phyloP scores from a whole-genome alignment of 2,329 filamentous ascomycete species.

The Hysterium pulicare region DNA sequence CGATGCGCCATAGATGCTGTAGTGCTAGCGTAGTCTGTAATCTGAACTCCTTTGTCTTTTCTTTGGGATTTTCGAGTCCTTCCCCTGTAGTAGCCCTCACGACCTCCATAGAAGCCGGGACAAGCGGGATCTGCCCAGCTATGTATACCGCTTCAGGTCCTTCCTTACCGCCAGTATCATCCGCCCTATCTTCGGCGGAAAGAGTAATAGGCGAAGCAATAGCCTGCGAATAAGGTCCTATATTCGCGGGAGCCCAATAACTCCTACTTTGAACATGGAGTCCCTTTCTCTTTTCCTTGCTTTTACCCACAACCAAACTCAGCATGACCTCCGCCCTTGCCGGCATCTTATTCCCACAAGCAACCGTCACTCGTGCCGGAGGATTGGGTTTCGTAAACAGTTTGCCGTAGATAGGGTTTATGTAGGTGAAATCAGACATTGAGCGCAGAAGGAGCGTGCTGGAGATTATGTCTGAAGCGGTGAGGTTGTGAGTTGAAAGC shows the following conservation, averaged over 20 bases:
- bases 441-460: constrained; percentile 67
- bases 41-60: constrained; percentile 39
- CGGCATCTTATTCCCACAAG: constrained; percentile 67
- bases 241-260: constrained; percentile 98
- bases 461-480: constrained; percentile 30
- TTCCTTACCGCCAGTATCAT: constrained; percentile 14
- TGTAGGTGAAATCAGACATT: constrained; percentile 72
- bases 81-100: constrained; percentile 21
- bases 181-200: constrained; percentile 12
- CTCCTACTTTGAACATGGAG: constrained; percentile 90
- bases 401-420: constrained; percentile 73
- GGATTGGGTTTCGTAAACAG: constrained; percentile 78
- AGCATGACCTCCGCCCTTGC: constrained; percentile 58
- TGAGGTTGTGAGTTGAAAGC: constrained; percentile 24
- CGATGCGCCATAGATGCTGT: constrained; percentile 88
- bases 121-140: constrained; percentile 86
- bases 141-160: constrained; percentile 56
- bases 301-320: constrained; percentile 47
- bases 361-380: constrained; percentile 78
- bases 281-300: constrained; percentile 39
- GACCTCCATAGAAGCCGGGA: constrained; percentile 73
- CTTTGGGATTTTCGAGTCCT: constrained; percentile 14
- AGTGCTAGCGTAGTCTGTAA: constrained; percentile 69
- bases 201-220: constrained; percentile 53
- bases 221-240: constrained; percentile 94